phyloP scores from a whole-genome alignment of 805 yeast genomes.

The Kluyveromyces dobzhanskii region DNA sequence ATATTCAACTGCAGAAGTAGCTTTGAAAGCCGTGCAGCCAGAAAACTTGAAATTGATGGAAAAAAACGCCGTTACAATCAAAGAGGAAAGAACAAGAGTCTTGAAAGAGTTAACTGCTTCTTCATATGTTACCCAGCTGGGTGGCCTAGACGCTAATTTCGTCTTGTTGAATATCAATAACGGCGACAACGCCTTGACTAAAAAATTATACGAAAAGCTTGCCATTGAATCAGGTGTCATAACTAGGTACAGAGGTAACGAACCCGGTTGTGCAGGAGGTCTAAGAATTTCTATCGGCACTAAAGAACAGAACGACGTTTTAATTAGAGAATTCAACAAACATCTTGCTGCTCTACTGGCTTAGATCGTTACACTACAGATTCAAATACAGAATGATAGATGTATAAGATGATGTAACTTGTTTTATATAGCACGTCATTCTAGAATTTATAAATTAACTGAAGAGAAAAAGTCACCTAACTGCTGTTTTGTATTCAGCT shows the following conservation, averaged over 20 bases:
- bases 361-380: no score
- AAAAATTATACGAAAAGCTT: slow-evolving; percentile 52
- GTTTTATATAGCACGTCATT: neutral
- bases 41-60: slow-evolving; percentile 56
- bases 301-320: slow-evolving; percentile 51
- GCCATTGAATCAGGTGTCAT: slow-evolving; percentile 75
- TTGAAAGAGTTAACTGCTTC: slow-evolving; percentile 45
- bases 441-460: no score
- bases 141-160: slow-evolving; percentile 84
- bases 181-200: slow-evolving; percentile 72
- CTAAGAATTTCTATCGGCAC: slow-evolving; percentile 87
- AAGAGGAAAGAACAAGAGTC: slow-evolving; percentile 47
- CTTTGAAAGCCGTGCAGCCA: slow-evolving; percentile 58
- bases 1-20: slow-evolving; percentile 66
- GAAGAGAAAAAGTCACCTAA: slow-evolving; percentile 18
- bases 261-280: slow-evolving; percentile 82
- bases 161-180: slow-evolving; percentile 64
- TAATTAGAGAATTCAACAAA: slow-evolving; percentile 43
- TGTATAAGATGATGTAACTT: neutral
- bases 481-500: slow-evolving; percentile 18
- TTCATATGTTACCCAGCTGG: slow-evolving; percentile 61
- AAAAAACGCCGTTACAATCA: slow-evolving; percentile 40
- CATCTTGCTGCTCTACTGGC: slow-evolving; percentile 21
- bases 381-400: neutral
- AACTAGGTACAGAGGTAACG: slow-evolving; percentile 85